Percentiles rank a stretch among this genome's conserved stretches.
phyloP scores from a whole-genome alignment of 2,329 filamentous ascomycete species.

The Fulvia fulva region DNA sequence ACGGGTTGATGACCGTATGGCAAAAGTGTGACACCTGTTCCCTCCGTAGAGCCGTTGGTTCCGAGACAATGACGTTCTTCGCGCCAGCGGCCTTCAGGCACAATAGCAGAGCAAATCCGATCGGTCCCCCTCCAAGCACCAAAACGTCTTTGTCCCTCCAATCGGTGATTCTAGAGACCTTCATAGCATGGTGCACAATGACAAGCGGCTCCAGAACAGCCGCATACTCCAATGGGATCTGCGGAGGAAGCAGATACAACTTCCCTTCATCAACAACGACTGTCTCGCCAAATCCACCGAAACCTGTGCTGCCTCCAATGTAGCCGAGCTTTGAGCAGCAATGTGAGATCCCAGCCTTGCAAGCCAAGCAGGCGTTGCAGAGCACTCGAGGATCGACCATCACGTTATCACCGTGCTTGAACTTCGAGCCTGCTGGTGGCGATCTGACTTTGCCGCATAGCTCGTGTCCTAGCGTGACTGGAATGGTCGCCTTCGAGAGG shows the following conservation, averaged over 20 bases:
- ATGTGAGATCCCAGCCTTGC: constrained; percentile 13
- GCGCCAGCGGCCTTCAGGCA: constrained; percentile 18
- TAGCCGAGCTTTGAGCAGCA: constrained; percentile 21
- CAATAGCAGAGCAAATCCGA: constrained; percentile 21
- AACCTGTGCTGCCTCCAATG: constrained; percentile 17
- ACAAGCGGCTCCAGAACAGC: constrained; percentile 24
- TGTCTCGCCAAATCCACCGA: constrained; percentile 22
- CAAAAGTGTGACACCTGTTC: constrained; percentile 14
- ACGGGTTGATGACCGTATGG: constrained; percentile 19
- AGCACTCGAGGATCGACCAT: constrained; percentile 25
- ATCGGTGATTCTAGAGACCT: constrained; percentile 12
- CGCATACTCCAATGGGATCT: constrained; percentile 17
- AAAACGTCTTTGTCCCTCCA: constrained; percentile 18
- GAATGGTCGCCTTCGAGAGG: constrained; percentile 6
- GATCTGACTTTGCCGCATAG: constrained; percentile 22
- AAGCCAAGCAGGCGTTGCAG: constrained; percentile 19
- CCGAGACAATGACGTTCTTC: constrained; percentile 15
- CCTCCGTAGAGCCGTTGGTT: constrained; percentile 18
- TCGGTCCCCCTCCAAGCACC: constrained; percentile 24
- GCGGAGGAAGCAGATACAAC: constrained; percentile 16
- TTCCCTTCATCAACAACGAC: constrained; percentile 12
- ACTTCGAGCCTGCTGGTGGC: constrained; percentile 10
- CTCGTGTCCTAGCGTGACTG: constrained; percentile 21
- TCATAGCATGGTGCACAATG: constrained; percentile 21
- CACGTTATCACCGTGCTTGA: constrained; percentile 18